Percentiles rank a stretch among this genome's conserved stretches.
These are phyloP conservation scores for Stephanodiscus triporus DNA, from an alignment of 108 stramenopile genomes.

Conservation along the genomic window DNA sequence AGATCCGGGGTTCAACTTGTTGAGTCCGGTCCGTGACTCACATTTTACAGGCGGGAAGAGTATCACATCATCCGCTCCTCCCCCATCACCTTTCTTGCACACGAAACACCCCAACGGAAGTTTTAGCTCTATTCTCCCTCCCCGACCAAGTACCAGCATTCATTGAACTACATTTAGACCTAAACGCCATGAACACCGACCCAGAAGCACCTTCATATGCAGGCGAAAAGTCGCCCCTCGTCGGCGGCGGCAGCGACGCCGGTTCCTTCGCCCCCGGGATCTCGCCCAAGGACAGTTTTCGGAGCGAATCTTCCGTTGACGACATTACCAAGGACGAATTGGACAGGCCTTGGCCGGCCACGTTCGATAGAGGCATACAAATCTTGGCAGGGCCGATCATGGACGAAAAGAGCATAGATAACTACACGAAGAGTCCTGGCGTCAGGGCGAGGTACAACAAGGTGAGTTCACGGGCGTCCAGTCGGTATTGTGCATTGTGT, in stretches of 20 bases:
- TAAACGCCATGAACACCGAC: conserved; percentile 14
- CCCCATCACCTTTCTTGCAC: too few relatives aligned
- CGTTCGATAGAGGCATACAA: conserved; percentile 69
- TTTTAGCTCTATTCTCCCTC: too few relatives aligned
- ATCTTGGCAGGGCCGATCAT: conserved; percentile 69
- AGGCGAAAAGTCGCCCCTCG: conserved; percentile 26
- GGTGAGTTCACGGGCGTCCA: conserved; percentile 9
- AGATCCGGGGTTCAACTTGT: conserved; percentile 7
- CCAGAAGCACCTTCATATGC: conserved; percentile 10
- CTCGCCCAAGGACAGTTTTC: not conserved
- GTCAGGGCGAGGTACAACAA: conserved; percentile 37
- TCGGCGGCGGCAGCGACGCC: conserved; percentile 4
- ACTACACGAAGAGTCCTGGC: conserved; percentile 68
- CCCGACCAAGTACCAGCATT: too few relatives aligned
- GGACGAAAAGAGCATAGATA: conserved; percentile 53
- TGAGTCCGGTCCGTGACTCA: conserved; percentile 3
- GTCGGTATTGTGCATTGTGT: not conserved
- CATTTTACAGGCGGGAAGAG: too few relatives aligned
- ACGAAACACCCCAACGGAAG: too few relatives aligned
- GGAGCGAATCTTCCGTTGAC: not conserved
- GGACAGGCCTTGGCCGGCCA: conserved; percentile 78
- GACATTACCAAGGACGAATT: conserved; percentile 56
- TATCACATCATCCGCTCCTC: too few relatives aligned
- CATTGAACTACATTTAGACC: too few relatives aligned
- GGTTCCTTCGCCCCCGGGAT: conserved; percentile 2